Base-by-base conservation (phyloP, 371 early-diverging fungal genomes). In the Lichtheimia corymbifera region DNA sequence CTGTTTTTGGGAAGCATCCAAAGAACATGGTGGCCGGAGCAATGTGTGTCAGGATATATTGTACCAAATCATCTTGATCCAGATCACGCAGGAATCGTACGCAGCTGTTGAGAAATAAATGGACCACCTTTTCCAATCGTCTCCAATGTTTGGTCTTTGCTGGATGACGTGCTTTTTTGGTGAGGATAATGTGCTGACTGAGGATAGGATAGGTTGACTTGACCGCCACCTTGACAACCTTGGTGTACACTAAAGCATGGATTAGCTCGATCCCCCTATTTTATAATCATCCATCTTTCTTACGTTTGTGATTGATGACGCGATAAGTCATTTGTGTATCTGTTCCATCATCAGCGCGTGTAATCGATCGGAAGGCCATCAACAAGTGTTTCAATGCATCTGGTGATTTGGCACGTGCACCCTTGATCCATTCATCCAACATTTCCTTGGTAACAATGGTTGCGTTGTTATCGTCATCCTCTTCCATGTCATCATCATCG, bases 331-430 rank as follows among this genome's bases (percentile, higher is more conserved):
- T 78, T 0, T 68, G 61, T 4, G 65, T 70, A 13, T 74, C 62
- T 22, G 63, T 62, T 30, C 82, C 79, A 17, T 77, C 78, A 44
- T 90, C 88, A 58, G 87, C 77, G 45, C 88, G 82, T 30, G 90
- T 87, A 50, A 92, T 91, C 6, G 91, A 87, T 63, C 91, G 85
- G 70, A 95, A 91, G 0, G 96, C 95, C 47, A 91, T 64, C 40
- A 96, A 68, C 50, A 94, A 43, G 20, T 74, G 64, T 35, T 77
- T 77, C 56, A 74, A 70, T 22, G 75, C 75, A 11, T 55, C 28
- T 14, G 73, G 67, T 22, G 70, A 74, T 22, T 66, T 61, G 58
- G 66, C 53, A 57, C 60, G 25, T 30, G 73, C 70, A 82, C 71
- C 58, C 17, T 40, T 49, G 55, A 58, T 53, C 80, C 80, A 80